phyloP scores from a whole-genome alignment of 2,329 filamentous ascomycete species.

The Capronia americana region DNA sequence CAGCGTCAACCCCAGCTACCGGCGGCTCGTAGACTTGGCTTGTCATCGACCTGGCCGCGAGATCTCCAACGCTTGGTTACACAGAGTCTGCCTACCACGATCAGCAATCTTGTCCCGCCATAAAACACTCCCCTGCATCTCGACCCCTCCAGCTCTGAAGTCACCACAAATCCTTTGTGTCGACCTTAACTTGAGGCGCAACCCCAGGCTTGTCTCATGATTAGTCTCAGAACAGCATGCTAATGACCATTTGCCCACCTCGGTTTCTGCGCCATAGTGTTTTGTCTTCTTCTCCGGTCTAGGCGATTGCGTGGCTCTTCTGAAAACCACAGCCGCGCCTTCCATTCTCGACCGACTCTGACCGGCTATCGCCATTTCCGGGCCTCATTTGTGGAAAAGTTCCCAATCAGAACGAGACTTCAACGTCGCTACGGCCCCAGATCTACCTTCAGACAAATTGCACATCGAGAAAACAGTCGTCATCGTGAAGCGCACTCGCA shows the following conservation, averaged over 20 bases:
- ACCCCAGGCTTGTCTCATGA: conserved; percentile 22
- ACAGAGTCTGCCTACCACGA: conserved; percentile 31
- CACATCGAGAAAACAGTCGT: neutral
- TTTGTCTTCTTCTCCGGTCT: conserved; percentile 11
- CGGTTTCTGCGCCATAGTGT: conserved; percentile 14
- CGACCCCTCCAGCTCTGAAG: conserved; percentile 26
- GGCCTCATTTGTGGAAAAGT: conserved; percentile 6
- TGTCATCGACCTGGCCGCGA: conserved; percentile 24
- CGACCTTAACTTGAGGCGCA: conserved; percentile 21
- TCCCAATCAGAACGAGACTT: conserved; percentile 6
- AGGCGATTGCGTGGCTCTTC: conserved; percentile 22
- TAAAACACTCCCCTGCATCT: conserved; percentile 28
- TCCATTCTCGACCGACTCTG: conserved; percentile 17
- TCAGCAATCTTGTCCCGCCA: conserved; percentile 37
- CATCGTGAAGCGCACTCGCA: neutral
- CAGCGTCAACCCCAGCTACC: conserved; percentile 1
- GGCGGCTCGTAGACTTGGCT: conserved; percentile 17
- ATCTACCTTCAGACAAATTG: conserved; percentile 6
- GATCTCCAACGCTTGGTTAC: conserved; percentile 32
- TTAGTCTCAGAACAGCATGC: conserved; percentile 30
- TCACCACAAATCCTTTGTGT: conserved; percentile 18
- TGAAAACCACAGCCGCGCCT: conserved; percentile 7
- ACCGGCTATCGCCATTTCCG: conserved; percentile 18
- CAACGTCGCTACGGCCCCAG: conserved; percentile 8
- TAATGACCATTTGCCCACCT: conserved; percentile 18